These are phyloP conservation scores for Puccinia polysora DNA, from an alignment of 1,284 basidiomycete genomes.

Conservation along the genomic window DNA sequence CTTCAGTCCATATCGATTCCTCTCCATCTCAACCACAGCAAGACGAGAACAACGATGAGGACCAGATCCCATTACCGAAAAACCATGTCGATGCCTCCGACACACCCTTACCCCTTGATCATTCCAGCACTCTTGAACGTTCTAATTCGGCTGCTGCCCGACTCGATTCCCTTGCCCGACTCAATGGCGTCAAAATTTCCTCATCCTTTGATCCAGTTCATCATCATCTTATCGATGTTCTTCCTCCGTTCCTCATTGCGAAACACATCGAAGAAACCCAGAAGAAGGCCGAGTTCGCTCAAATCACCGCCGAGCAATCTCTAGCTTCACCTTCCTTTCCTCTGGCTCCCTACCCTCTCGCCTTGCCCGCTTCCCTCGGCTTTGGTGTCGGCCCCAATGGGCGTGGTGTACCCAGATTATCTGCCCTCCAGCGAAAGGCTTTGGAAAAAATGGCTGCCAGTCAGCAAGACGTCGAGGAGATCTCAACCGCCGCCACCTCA, in stretches of 20 bases:
- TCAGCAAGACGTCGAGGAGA: neutral
- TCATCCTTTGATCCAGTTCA: neutral
- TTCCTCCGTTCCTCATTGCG: conserved; percentile 29
- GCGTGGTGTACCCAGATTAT: conserved; percentile 30
- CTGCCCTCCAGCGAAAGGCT: conserved; percentile 38
- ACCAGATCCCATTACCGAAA: conserved; percentile 25
- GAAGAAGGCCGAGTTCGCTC: conserved; percentile 18
- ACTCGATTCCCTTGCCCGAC: conserved; percentile 29
- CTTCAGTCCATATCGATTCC: conserved; percentile 2
- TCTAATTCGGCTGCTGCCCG: conserved; percentile 39
- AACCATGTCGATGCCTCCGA: conserved; percentile 4
- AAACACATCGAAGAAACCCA: conserved; percentile 33
- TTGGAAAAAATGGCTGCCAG: conserved; percentile 26
- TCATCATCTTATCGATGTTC: neutral
- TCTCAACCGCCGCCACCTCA: conserved; percentile 7
- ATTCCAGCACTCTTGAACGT: conserved; percentile 19
- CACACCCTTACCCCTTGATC: neutral
- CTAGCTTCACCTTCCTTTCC: neutral
- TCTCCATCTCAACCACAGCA: neutral
- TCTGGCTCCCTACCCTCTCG: conserved; percentile 9
- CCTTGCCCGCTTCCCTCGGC: conserved; percentile 6
- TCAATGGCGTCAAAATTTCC: conserved; percentile 21
- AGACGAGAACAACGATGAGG: neutral
- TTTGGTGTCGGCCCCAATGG: conserved; percentile 40
- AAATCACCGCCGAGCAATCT: neutral